These are phyloP conservation scores for Xylariaceae sp. DNA, from an alignment of 2,329 filamentous ascomycete species.

Conservation along the genomic window DNA sequence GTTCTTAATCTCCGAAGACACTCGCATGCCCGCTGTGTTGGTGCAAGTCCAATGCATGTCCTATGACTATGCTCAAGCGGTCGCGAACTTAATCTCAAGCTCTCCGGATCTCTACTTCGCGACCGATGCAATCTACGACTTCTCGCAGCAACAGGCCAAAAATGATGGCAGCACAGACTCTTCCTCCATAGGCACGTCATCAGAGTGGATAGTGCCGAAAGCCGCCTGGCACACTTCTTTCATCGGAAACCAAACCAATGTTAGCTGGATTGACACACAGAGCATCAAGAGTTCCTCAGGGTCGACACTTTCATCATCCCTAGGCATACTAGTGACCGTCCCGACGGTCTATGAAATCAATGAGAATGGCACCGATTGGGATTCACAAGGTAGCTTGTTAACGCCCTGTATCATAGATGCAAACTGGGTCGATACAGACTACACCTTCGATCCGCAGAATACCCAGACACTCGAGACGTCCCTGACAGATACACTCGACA, in stretches of 20 bases:
- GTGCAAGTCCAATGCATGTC: conserved; percentile 10
- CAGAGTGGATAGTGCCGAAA: conserved; percentile 6
- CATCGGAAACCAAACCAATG: background rate
- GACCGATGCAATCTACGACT: conserved; percentile 4
- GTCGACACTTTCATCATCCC: conserved; percentile 3
- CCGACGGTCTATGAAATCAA: background rate
- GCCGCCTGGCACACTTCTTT: conserved; percentile 3
- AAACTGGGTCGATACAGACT: conserved; percentile 9
- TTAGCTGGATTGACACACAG: conserved; percentile 8
- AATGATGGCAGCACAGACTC: no score
- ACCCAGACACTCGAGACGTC: background rate
- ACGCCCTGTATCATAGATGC: conserved; percentile 11
- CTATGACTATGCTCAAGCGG: background rate
- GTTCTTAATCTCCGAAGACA: background rate
- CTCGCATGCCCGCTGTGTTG: background rate
- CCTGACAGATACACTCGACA: conserved; percentile 2
- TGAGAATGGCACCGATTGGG: background rate
- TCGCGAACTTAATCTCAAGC: no score
- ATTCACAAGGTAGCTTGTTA: background rate
- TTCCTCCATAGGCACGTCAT: no score
- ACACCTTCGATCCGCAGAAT: conserved; percentile 2
- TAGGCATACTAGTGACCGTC: conserved; percentile 6
- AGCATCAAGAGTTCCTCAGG: background rate
- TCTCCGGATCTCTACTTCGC: conserved; percentile 2
- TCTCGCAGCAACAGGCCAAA: conserved; percentile 1